phyloP scores from a whole-genome alignment of 345 rosid species.

The Salix udensis region DNA sequence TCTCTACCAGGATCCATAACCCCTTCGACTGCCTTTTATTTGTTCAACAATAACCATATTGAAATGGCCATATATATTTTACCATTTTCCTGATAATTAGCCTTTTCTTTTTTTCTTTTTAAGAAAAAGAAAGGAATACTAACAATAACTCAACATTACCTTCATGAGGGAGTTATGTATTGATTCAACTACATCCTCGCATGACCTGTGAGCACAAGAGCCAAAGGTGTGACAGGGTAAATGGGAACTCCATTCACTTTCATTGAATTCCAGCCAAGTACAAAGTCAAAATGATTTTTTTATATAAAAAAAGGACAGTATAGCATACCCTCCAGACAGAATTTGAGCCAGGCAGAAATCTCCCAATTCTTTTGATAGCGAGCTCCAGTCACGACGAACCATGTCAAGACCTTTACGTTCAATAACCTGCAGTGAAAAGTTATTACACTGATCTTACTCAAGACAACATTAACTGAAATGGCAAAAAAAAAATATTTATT shows the following conservation, averaged over 20 bases:
- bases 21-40: background rate
- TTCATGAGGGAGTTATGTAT: constrained; percentile 81
- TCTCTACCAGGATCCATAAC: background rate
- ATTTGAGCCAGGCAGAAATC: constrained; percentile 81
- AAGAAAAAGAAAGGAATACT: no score
- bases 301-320: constrained; percentile 1
- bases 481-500: background rate
- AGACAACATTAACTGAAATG: constrained; percentile 7
- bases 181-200: constrained; percentile 90
- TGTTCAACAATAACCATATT: background rate
- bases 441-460: constrained; percentile 18
- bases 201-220: constrained; percentile 53
- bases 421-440: constrained; percentile 58
- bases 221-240: constrained; percentile 6
- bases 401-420: constrained; percentile 98
- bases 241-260: constrained; percentile 5
- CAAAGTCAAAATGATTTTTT: background rate
- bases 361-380: constrained; percentile 89
- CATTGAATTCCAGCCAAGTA: constrained; percentile 6
- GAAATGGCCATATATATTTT: background rate
- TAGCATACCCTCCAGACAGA: constrained; percentile 81
- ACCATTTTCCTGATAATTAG: background rate
- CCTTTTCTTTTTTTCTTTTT: no score
- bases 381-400: constrained; percentile 99
- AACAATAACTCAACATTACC: constrained; percentile 30